Conservation (phyloP, 1,284 basidiomycete genomes). For the Malassezia nana region DNA sequence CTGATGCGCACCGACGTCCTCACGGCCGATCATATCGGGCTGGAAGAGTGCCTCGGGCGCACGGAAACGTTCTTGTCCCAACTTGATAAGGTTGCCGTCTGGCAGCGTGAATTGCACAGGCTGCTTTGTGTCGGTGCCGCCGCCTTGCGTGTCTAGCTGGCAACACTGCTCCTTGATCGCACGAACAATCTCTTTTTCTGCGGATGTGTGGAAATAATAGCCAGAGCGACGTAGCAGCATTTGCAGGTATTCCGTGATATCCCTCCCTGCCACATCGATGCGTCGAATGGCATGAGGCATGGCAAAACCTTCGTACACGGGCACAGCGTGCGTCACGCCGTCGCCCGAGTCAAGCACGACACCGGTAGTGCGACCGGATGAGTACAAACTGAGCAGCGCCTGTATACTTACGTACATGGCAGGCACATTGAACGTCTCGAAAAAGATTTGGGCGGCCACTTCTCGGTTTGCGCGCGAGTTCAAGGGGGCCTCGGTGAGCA, state of each 20-base stretch:
- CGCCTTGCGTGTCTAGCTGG: slow-evolving; percentile 71
- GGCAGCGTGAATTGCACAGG: slow-evolving; percentile 84
- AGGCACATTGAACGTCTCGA: slow-evolving; percentile 96
- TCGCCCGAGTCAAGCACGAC: slow-evolving; percentile 98
- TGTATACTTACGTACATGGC: slow-evolving; percentile 94
- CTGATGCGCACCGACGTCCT: slow-evolving; percentile 94
- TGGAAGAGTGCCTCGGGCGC: slow-evolving; percentile 97
- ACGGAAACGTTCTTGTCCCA: slow-evolving; percentile 88
- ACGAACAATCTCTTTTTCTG: slow-evolving; percentile 91
- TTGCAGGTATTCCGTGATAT: slow-evolving; percentile 88
- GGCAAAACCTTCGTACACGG: slow-evolving; percentile 97
- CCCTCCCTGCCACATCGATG: slow-evolving; percentile 89
- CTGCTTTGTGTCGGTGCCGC: slow-evolving; percentile 52
- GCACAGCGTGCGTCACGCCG: slow-evolving; percentile 96
- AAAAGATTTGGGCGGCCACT: slow-evolving; percentile 95
- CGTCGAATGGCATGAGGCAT: slow-evolving; percentile 96
- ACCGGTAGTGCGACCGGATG: slow-evolving; percentile 95
- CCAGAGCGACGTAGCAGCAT: slow-evolving; percentile 85
- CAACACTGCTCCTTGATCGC: slow-evolving; percentile 98
- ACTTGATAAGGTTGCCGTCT: slow-evolving; percentile 85
- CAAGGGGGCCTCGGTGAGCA: slow-evolving; percentile 81
- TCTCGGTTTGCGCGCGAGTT: slow-evolving; percentile 87
- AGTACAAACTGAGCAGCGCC: slow-evolving; percentile 94
- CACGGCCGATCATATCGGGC: slow-evolving; percentile 88
- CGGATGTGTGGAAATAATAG: slow-evolving; percentile 88